A percentile compares a stretch with the other conserved stretches of the same genome.
These are phyloP conservation scores for Alternaria alternata DNA, from an alignment of 2,329 filamentous ascomycete species.

Conservation along the genomic window DNA sequence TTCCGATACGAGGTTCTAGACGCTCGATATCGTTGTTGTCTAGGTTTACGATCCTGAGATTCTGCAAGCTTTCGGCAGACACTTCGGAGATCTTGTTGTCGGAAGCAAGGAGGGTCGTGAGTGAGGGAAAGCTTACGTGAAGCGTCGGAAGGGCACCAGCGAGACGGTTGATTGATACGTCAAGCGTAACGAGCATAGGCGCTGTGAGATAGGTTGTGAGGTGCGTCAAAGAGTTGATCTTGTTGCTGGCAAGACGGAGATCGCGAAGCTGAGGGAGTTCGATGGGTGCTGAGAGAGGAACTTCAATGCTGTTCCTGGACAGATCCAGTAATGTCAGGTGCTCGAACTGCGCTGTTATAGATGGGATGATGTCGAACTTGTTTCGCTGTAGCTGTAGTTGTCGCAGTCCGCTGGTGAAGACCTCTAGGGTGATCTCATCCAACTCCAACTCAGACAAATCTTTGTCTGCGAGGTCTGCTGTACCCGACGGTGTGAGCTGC, in stretches of 20 bases:
- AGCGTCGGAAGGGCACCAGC: slow-evolving; percentile 71
- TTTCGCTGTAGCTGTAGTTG: slow-evolving; percentile 80
- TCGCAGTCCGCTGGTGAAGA: slow-evolving; percentile 59
- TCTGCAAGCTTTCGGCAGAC: slow-evolving; percentile 75
- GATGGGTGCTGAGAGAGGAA: slow-evolving; percentile 56
- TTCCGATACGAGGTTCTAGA: slow-evolving; percentile 80
- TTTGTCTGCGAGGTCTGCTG: slow-evolving; percentile 55
- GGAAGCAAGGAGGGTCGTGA: slow-evolving; percentile 74
- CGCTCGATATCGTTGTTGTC: slow-evolving; percentile 86
- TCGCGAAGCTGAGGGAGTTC: slow-evolving; percentile 78
- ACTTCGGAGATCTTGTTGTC: slow-evolving; percentile 83
- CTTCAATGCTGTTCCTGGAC: slow-evolving; percentile 76
- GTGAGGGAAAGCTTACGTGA: slow-evolving; percentile 71
- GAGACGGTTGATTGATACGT: slow-evolving; percentile 85
- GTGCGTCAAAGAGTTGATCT: slow-evolving; percentile 70
- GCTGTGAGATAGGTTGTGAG: slow-evolving; percentile 74
- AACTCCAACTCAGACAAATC: slow-evolving; percentile 51
- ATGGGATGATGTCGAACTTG: slow-evolving; percentile 72
- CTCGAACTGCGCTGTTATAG: slow-evolving; percentile 72
- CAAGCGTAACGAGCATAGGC: slow-evolving; percentile 76
- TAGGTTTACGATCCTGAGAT: slow-evolving; percentile 78
- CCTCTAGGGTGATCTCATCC: slow-evolving; percentile 48
- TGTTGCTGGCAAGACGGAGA: slow-evolving; percentile 77
- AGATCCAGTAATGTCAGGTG: slow-evolving; percentile 77
- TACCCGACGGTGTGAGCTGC: slow-evolving; percentile 47